phyloP scores from a whole-genome alignment of 139 green algal genomes.

The Micractinium sp. region DNA sequence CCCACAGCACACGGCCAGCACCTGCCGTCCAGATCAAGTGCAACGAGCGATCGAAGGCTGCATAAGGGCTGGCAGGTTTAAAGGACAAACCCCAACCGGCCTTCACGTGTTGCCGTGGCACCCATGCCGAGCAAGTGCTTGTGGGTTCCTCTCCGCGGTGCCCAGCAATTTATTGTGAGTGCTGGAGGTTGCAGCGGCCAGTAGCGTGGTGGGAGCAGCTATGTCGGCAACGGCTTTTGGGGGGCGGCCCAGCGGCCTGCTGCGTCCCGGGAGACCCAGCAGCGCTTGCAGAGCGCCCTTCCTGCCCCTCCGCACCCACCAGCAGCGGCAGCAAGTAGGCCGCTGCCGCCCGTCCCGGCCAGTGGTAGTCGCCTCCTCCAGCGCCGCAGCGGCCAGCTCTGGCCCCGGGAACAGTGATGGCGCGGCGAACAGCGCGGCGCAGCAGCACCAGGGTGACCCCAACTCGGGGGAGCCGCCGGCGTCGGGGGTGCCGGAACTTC shows the following conservation, averaged over 20 bases:
- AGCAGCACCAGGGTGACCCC: background rate
- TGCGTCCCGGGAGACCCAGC: no score
- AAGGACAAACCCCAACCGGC: no score
- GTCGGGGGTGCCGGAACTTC: conserved; percentile 24
- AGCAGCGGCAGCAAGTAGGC: background rate
- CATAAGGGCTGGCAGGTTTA: no score
- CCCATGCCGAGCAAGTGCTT: no score
- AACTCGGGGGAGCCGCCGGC: background rate
- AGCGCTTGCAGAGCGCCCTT: background rate
- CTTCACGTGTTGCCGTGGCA: no score
- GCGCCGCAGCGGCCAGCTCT: background rate
- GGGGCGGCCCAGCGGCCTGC: background rate
- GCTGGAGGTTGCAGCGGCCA: no score
- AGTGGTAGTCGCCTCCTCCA: background rate
- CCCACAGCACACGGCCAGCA: no score
- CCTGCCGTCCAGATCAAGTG: no score
- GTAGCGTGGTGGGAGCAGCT: background rate
- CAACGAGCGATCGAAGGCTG: no score
- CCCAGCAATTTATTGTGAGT: no score
- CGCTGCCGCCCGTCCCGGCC: background rate
- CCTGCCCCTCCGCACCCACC: background rate
- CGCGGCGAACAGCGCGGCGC: background rate
- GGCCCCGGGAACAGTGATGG: background rate
- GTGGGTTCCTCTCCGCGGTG: no score
- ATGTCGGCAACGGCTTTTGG: background rate